Conservation (phyloP, 192 early-diverging fungal species). For the Backusella parvicylindrica region DNA sequence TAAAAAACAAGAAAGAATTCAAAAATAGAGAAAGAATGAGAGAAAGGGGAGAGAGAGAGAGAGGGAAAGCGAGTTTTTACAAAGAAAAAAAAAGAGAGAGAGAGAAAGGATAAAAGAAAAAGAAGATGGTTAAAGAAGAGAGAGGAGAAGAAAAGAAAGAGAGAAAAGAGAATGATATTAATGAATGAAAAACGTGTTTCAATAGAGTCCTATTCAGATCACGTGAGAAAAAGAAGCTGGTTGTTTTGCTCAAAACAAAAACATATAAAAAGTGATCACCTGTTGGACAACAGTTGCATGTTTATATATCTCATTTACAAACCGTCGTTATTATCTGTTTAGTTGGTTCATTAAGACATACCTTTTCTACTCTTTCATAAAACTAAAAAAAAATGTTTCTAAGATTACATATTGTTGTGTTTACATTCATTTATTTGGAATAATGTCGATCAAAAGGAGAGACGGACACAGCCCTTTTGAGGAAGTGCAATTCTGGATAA, state of each 20-base stretch:
- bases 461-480: too few relatives aligned
- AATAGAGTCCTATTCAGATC: neutral
- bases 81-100: neutral
- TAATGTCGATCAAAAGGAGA: neutral
- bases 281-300: neutral
- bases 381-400: too few relatives aligned
- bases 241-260: neutral
- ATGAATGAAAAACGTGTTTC: neutral
- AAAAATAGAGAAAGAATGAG: neutral
- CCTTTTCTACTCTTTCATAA: too few relatives aligned
- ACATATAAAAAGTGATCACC: neutral
- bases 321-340: neutral
- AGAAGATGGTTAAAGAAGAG: neutral
- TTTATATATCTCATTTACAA: too few relatives aligned
- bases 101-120: neutral
- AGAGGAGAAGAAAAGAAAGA: neutral
- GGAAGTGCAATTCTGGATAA: neutral
- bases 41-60: neutral
- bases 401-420: neutral
- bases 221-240: neutral
- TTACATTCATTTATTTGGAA: neutral
- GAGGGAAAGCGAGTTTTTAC: neutral
- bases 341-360: too few relatives aligned
- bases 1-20: neutral
- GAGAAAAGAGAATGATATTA: neutral